These are phyloP conservation scores for Xylariaceae sp. DNA, from an alignment of 2,329 filamentous ascomycete genomes.

Conservation along the genomic window DNA sequence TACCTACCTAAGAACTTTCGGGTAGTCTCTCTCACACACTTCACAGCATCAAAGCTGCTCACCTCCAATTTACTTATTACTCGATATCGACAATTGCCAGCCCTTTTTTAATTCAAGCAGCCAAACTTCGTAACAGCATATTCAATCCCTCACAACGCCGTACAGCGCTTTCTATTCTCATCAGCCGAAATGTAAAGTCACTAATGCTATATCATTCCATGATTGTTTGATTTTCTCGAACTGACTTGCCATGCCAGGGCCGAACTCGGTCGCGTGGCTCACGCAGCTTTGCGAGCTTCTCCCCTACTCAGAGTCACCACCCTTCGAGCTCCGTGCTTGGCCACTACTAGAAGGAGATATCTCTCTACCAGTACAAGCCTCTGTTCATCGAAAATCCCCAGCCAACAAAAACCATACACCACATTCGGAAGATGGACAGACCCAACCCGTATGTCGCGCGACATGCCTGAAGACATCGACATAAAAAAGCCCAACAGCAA, in stretches of 20 bases:
- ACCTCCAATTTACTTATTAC: too few relatives aligned
- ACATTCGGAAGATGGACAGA: slow-evolving; percentile 12
- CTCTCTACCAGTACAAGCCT: slow-evolving; percentile 17
- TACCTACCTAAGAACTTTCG: too few relatives aligned
- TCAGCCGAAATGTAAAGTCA: slow-evolving; percentile 23
- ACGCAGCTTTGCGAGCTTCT: slow-evolving; percentile 22
- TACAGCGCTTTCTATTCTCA: too few relatives aligned
- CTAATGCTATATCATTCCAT: too few relatives aligned
- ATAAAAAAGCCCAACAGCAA: slow-evolving; percentile 22
- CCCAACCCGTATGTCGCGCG: slow-evolving; percentile 2
- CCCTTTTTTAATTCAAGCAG: too few relatives aligned
- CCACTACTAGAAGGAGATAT: slow-evolving; percentile 7
- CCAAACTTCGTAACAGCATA: too few relatives aligned
- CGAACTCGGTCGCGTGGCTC: slow-evolving; percentile 25
- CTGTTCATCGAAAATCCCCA: slow-evolving; percentile 3
- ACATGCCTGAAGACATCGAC: not conserved
- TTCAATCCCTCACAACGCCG: too few relatives aligned
- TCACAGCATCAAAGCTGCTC: too few relatives aligned
- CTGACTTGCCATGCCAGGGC: slow-evolving; percentile 19
- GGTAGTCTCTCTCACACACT: too few relatives aligned
- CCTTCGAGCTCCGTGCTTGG: slow-evolving; percentile 16
- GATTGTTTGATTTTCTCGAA: not conserved
- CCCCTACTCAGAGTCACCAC: slow-evolving; percentile 20
- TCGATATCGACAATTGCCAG: too few relatives aligned
- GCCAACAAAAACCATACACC: slow-evolving; percentile 11